These are phyloP conservation scores for Colletotrichum coccodes DNA, from an alignment of 2,329 filamentous ascomycete genomes.

Conservation along the genomic window DNA sequence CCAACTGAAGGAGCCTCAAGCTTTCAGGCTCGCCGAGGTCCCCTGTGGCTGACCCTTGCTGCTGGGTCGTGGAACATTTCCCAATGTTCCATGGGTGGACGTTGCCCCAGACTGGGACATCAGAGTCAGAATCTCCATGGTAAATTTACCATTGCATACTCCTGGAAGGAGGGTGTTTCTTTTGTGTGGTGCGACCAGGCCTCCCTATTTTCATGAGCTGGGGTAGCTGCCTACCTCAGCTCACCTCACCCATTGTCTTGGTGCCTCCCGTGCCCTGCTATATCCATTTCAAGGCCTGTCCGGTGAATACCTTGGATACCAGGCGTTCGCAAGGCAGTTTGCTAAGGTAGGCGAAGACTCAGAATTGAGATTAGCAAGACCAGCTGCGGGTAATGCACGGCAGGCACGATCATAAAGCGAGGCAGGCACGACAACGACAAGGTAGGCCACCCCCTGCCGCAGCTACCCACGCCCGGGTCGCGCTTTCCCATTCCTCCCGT, in stretches of 20 bases:
- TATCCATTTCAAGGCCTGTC: not conserved
- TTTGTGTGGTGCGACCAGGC: not conserved
- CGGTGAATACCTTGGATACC: not conserved
- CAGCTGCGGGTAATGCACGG: not conserved
- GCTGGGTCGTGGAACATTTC: conserved; percentile 10
- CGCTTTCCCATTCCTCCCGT: conserved; percentile 26
- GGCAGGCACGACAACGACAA: not conserved
- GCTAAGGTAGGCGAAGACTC: not conserved
- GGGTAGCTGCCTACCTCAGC: not conserved
- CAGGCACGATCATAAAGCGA: not conserved
- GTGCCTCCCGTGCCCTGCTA: not conserved
- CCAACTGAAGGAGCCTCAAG: conserved; percentile 10
- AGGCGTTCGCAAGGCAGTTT: not conserved
- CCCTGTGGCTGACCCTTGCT: conserved; percentile 21
- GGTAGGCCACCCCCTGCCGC: not conserved
- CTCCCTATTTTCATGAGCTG: not conserved
- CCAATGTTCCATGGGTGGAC: conserved; percentile 4
- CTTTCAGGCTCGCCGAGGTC: conserved; percentile 18
- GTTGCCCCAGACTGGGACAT: not conserved
- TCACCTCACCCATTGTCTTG: too few species aligned
- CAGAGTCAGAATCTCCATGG: not conserved
- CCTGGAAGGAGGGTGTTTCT: not conserved
- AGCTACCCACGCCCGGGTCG: conserved; percentile 15
- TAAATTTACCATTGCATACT: not conserved
- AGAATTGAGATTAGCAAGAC: not conserved